Evolutionary conservation across 1,139 yeast species (phyloP), one percentile per base, ranked within the genome.

Genomic region (Geotrichum bryndzae): DNA sequence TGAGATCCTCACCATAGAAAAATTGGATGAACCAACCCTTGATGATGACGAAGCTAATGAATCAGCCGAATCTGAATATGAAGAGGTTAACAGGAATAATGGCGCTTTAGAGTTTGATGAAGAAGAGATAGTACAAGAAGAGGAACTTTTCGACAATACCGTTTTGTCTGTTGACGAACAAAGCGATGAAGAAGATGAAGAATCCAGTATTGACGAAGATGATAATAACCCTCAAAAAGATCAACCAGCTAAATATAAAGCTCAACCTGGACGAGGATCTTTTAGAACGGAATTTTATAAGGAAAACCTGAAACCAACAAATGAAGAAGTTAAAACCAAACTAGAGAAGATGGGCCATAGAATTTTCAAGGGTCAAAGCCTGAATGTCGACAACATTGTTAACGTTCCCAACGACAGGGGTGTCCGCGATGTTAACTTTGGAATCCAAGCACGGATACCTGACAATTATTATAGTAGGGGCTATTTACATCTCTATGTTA

Each of bases 401-500:
- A 41, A 41, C 48, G 48, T 41, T 41, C 48, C 48, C 48, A 15
- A n/a, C 22, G 13, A 7, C 3, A 41, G 13, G 22, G 48, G 48
- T 10, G 22, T n/a, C 11, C 18, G 22, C 8, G 48, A 41, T 8
- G 22, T 41, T 18, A 7, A 41, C 23, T 5, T n/a, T n/a, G 22
- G 18, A 15, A 2, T 10, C 13, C 3, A 11, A 15, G 4, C 5
- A 15, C 18, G 22, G 18, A 15, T n/a, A 41, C 11, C 48, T 41
- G 48, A 41, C 22, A 2, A 23, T 7, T 15, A 41, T 18, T 41
- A 4, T 41, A 41, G 22, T 41, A 41, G 48, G 13, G 48, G 48
- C n/a, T 55, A 67, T 53, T 63, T 63, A 7, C 53, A 51, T 13
- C 53, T 67, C 3, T 67, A 63, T 51, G 65, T 67, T 48, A 56